Percentiles rank a stretch among this genome's conserved stretches.
Conservation (phyloP, 2,329 filamentous ascomycete genomes). For the Arthrobotrys entomopaga region DNA sequence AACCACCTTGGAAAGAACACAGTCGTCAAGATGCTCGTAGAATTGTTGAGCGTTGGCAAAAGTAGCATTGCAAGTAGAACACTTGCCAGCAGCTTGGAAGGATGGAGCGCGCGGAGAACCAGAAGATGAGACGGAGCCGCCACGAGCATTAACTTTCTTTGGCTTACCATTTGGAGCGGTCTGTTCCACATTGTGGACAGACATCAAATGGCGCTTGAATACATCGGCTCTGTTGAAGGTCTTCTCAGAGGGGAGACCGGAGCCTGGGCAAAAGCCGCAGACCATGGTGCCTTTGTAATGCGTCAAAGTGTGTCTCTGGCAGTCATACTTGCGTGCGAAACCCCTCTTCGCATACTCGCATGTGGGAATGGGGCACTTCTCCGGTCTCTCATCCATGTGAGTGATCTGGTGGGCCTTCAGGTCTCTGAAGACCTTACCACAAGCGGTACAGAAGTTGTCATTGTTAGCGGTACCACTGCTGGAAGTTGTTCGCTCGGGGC, state of each 20-base stretch:
- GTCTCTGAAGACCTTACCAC: conserved; percentile 59
- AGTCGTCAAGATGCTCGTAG: conserved; percentile 91
- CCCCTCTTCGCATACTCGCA: conserved; percentile 94
- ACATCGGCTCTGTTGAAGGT: conserved; percentile 95
- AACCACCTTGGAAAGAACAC: conserved; percentile 76
- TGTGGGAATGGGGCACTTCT: conserved; percentile 91
- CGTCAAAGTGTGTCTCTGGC: conserved; percentile 91
- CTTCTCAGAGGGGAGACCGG: conserved; percentile 88
- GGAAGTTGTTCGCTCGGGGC: conserved; percentile 42
- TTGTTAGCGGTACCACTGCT: conserved; percentile 56
- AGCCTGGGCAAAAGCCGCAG: conserved; percentile 91
- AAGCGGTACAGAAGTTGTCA: conserved; percentile 58
- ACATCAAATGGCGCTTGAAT: conserved; percentile 92
- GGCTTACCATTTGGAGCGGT: conserved; percentile 90
- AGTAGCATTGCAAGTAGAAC: conserved; percentile 86
- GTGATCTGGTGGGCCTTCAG: conserved; percentile 87
- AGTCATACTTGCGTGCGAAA: conserved; percentile 95
- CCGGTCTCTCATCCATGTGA: conserved; percentile 86
- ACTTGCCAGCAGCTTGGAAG: conserved; percentile 71
- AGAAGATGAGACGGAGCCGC: conserved; percentile 57
- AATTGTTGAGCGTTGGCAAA: conserved; percentile 93
- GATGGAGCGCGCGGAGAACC: conserved; percentile 57
- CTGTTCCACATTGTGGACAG: conserved; percentile 91
- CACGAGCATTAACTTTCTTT: conserved; percentile 65
- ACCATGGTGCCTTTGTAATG: conserved; percentile 99